Conservation (phyloP, 352 stramenopile genomes). For the Phytophthora megakarya region DNA sequence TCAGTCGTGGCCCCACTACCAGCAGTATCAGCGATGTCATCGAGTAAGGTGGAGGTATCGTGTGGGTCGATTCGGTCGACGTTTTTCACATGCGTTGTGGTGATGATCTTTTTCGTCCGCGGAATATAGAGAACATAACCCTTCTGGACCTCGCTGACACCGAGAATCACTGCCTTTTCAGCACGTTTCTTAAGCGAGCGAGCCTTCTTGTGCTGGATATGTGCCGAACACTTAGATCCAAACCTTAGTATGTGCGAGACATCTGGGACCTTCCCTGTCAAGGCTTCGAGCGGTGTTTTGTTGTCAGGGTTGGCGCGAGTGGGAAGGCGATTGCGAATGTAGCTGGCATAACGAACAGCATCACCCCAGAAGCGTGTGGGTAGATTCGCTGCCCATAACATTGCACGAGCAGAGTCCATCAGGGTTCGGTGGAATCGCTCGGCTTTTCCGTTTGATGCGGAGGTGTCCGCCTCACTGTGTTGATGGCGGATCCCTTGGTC, state of each 20-base stretch:
- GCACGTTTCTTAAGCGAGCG: neutral
- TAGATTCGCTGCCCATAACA: constrained; percentile 1
- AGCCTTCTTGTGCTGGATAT: neutral
- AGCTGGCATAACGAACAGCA: neutral
- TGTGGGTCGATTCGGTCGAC: too few relatives aligned
- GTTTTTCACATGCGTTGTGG: too few relatives aligned
- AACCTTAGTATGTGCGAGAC: neutral
- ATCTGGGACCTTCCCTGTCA: neutral
- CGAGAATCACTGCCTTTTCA: neutral
- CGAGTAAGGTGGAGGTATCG: too few relatives aligned
- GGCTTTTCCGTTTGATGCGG: constrained; percentile 6
- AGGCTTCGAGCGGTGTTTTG: neutral
- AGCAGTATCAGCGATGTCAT: too few relatives aligned
- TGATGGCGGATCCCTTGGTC: constrained; percentile 11
- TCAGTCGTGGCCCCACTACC: too few relatives aligned
- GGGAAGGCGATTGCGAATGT: constrained; percentile 6
- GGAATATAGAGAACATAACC: too few relatives aligned
- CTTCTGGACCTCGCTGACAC: too few relatives aligned
- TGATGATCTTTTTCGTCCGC: too few relatives aligned
- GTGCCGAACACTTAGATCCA: neutral
- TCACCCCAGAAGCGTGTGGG: constrained; percentile 8
- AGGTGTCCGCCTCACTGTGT: constrained; percentile 1
- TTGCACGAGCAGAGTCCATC: neutral
- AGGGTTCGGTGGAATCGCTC: neutral
- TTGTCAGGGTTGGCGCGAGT: neutral